Evolutionary conservation across 2,329 filamentous ascomycete species (phyloP).

Genomic region (Sporothrix brunneoviolacea): DNA sequence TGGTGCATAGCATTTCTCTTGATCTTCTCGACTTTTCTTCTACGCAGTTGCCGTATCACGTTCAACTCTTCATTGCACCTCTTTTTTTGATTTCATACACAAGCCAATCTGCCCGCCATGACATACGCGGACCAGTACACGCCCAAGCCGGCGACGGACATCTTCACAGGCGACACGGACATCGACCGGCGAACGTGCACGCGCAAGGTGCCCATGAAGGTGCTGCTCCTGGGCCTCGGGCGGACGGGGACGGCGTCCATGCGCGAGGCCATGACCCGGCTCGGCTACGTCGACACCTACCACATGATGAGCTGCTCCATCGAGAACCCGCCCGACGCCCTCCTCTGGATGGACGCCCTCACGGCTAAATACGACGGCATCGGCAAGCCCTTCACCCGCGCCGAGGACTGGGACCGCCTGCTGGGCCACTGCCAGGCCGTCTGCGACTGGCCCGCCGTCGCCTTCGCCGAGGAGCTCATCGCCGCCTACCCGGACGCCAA

Average conservation of each 20-base stretch:
- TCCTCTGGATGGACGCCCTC: slow-evolving; percentile 66
- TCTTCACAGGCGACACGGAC: slow-evolving; percentile 60
- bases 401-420: slow-evolving; percentile 49
- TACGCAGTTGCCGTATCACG: too few relatives aligned
- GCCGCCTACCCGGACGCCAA: slow-evolving; percentile 42
- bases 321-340: slow-evolving; percentile 60
- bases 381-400: slow-evolving; percentile 53
- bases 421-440: slow-evolving; percentile 16
- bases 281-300: slow-evolving; percentile 64
- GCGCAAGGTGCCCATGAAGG: slow-evolving; percentile 64
- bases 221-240: slow-evolving; percentile 62
- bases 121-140: slow-evolving; percentile 11
- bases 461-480: slow-evolving; percentile 38
- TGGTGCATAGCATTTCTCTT: too few relatives aligned
- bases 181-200: slow-evolving; percentile 61
- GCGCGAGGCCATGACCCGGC: slow-evolving; percentile 56
- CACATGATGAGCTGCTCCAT: slow-evolving; percentile 67
- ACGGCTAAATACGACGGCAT: slow-evolving; percentile 45
- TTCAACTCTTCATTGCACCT: too few relatives aligned
- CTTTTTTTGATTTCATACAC: too few relatives aligned
- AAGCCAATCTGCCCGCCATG: too few relatives aligned
- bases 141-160: slow-evolving; percentile 44
- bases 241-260: slow-evolving; percentile 66
- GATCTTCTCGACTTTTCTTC: too few relatives aligned
- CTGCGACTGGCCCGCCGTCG: slow-evolving; percentile 16